Evolutionary conservation across 805 yeast genomes (phyloP).

Genomic region (Candida coleopterorum): DNA sequence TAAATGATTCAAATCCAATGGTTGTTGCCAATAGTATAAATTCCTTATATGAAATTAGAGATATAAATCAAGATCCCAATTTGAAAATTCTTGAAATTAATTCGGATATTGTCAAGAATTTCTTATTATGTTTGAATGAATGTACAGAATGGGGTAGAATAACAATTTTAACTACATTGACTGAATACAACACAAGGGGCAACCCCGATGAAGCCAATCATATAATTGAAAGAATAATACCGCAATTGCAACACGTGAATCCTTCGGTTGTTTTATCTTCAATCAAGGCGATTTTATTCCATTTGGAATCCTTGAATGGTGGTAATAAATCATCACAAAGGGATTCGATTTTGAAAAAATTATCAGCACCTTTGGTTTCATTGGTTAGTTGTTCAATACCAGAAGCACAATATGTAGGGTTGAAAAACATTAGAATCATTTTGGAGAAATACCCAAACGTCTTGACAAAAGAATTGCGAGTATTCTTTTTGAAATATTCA

Average conservation of each 20-base stretch:
- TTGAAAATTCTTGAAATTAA: conserved; percentile 34
- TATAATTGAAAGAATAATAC: conserved; percentile 83
- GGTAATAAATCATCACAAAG: conserved; percentile 41
- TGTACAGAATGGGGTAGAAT: conserved; percentile 99
- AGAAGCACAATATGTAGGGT: conserved; percentile 90
- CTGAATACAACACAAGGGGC: conserved; percentile 59
- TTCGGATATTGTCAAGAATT: conserved; percentile 46
- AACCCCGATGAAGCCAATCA: conserved; percentile 64
- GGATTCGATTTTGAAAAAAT: conserved; percentile 53
- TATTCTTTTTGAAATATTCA: conserved; percentile 83
- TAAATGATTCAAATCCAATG: conserved; percentile 91
- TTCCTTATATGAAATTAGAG: conserved; percentile 79
- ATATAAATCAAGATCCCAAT: conserved; percentile 50
- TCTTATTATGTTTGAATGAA: conserved; percentile 84
- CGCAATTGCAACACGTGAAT: conserved; percentile 95
- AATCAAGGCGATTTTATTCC: conserved; percentile 73
- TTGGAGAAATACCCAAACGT: conserved; percentile 84
- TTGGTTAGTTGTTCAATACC: conserved; percentile 78
- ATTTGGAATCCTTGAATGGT: conserved; percentile 47
- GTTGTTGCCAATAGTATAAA: conserved; percentile 93
- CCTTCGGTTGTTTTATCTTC: conserved; percentile 90
- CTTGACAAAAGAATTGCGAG: conserved; percentile 73
- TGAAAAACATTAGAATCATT: conserved; percentile 84
- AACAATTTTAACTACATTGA: conserved; percentile 75
- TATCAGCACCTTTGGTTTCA: conserved; percentile 83